Base-by-base conservation (phyloP, 306 rosid genomes). In the Pterocarpus santalinus region DNA sequence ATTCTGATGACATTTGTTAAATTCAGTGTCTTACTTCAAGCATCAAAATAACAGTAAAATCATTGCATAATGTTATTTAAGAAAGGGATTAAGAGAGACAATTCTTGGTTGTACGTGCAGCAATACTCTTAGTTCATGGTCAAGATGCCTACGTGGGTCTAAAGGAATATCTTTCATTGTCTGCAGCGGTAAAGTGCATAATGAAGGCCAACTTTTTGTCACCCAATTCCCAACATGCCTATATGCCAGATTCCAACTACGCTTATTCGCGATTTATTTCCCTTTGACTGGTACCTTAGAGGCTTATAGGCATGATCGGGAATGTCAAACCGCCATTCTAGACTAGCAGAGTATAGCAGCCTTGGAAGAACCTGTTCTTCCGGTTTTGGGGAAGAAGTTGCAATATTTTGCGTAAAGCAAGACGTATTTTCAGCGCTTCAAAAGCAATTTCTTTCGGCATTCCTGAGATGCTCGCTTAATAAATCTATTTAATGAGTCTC, bases 211-310 rank as follows among this genome's bases (percentile, higher is more conserved):
- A 44, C 43, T 62, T 75, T 46, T 76, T 47, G 81, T 65, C 65
- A 64, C 52, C 22, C 53, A 47, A 65, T 76, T 65, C 51, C 61
- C 63, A 76, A 30, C 79, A 75, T 49, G 16, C 79, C 44, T 28
- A 0, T 15, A 9, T 4, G 28, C 46, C 62, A 75, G 34, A 75
- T 41, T 61, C 70, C 33, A 61, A 44, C 5, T 28, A 2, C 14
- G 17, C 68, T 13, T 73, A 22, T 43, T 43, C 49, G 49, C 6
- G 49, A 43, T 43, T 38, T 4, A 38, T 38, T 38, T 38, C 6
- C 41, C 6, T 38, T 38, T 38, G 41, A 38, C 41, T 38, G 2
- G 41, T 38, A 38, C 41, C 41, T 38, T 6, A 0, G 1, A 38
- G 41, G 41, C 17, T 52, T 52, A 52, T 10, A 11, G 15, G 53